phyloP scores from a whole-genome alignment of 2,329 filamentous ascomycete genomes.

The Herpomyces periplanetae region DNA sequence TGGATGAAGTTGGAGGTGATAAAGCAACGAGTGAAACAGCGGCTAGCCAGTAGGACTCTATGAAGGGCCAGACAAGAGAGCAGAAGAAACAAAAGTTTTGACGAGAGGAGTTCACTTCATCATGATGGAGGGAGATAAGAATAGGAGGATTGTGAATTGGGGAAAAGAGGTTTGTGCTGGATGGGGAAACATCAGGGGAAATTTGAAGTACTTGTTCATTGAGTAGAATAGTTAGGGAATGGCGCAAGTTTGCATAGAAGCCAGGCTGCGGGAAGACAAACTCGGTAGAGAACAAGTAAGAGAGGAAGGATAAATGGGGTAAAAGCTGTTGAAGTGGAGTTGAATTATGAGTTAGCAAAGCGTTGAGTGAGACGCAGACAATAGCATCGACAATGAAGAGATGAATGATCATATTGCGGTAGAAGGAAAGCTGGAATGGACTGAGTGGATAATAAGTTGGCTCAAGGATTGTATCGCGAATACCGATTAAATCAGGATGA shows the following conservation, averaged over 20 bases:
- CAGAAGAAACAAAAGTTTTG: constrained; percentile 98
- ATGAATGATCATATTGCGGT: constrained; percentile 97
- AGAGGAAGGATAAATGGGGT: constrained; percentile 54
- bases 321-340: constrained; percentile 28
- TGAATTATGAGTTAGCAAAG: constrained; percentile 57
- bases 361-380: constrained; percentile 66
- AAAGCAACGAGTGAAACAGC: constrained; percentile 58
- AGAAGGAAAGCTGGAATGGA: constrained; percentile 73
- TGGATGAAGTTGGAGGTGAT: no score
- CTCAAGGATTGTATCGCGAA: constrained; percentile 38
- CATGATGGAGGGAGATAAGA: constrained; percentile 28
- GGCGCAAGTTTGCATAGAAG: constrained; percentile 34
- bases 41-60: constrained; percentile 71
- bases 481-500: constrained; percentile 50
- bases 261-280: constrained; percentile 86
- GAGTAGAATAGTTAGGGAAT: constrained; percentile 36
- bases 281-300: constrained; percentile 60
- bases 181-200: constrained; percentile 12
- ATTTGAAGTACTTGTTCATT: constrained; percentile 34
- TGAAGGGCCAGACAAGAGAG: constrained; percentile 92
- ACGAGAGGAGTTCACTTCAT: constrained; percentile 33
- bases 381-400: constrained; percentile 77
- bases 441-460: constrained; percentile 59
- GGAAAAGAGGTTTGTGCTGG: neutral
- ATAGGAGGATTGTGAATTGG: constrained; percentile 13